A percentile compares a stretch with the other conserved stretches of the same genome.
These are phyloP conservation scores for Pelargonium fulgidum DNA, from an alignment of 441 rosid species.

Conservation along the genomic window DNA sequence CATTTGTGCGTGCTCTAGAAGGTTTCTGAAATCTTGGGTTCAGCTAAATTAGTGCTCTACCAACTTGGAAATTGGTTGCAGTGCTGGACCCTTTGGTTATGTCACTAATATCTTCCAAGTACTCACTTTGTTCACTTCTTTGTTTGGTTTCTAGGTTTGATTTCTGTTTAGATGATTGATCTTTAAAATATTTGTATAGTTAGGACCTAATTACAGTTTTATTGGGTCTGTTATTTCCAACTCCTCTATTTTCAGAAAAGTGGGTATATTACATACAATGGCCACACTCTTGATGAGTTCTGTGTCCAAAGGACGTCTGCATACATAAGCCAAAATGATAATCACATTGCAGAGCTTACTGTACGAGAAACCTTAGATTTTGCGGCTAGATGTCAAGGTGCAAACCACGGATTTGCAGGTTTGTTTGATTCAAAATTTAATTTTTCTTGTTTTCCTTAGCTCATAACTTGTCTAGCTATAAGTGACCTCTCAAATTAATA, in stretches of 20 bases:
- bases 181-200: not conserved
- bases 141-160: not conserved
- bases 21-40: no score
- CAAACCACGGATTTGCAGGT: conserved; percentile 83
- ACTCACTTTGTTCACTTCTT: not conserved
- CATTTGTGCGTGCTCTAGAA: no score
- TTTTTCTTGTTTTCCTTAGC: not conserved
- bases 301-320: conserved; percentile 80
- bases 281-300: conserved; percentile 54
- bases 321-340: conserved; percentile 86
- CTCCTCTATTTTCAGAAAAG: conserved; percentile 37
- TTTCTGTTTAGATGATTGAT: not conserved
- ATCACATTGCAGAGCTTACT: conserved; percentile 85
- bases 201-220: not conserved
- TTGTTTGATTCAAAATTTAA: conserved; percentile 6
- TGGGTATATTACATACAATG: conserved; percentile 74
- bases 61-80: no score
- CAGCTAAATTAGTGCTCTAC: no score
- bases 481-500: not conserved
- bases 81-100: no score
- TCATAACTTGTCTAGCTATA: not conserved
- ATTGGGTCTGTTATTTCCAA: not conserved
- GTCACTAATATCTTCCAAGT: no score
- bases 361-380: conserved; percentile 94
- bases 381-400: conserved; percentile 91